phyloP scores from a whole-genome alignment of 805 yeast genomes.

The Wickerhamomyces tratensis region DNA sequence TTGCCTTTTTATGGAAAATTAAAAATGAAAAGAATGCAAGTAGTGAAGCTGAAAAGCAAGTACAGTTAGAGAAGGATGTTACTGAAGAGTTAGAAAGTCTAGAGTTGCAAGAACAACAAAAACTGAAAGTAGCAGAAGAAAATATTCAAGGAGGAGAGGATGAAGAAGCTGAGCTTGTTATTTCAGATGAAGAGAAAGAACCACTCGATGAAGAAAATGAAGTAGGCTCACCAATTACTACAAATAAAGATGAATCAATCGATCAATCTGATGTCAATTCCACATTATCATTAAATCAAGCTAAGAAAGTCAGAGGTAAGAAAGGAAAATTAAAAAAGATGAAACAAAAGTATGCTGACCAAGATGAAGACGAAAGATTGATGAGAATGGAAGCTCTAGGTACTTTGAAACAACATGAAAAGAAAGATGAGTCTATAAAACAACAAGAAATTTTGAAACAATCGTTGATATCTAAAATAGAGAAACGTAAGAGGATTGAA shows the following conservation, averaged over 20 bases:
- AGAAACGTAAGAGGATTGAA: slow-evolving; percentile 27
- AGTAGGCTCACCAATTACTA: not conserved
- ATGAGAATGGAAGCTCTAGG: slow-evolving; percentile 78
- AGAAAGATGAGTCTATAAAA: slow-evolving; percentile 25
- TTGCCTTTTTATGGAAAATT: slow-evolving; percentile 69
- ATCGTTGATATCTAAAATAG: slow-evolving; percentile 23
- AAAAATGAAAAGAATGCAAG: slow-evolving; percentile 43
- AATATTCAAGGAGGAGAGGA: not conserved
- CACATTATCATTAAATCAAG: slow-evolving; percentile 7
- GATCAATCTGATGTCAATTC: slow-evolving; percentile 11
- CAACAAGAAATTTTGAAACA: slow-evolving; percentile 25
- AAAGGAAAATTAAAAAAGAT: slow-evolving; percentile 78
- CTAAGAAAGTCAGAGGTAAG: slow-evolving; percentile 64
- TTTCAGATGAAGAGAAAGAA: slow-evolving; percentile 1
- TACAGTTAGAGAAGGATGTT: slow-evolving; percentile 1
- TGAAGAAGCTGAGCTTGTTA: slow-evolving; percentile 4
- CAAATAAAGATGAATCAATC: slow-evolving; percentile 3
- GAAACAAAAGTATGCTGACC: slow-evolving; percentile 75
- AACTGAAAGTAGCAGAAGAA: not conserved
- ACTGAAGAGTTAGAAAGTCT: slow-evolving; percentile 11
- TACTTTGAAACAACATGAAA: slow-evolving; percentile 52
- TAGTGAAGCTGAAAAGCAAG: slow-evolving; percentile 18
- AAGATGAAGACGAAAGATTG: slow-evolving; percentile 80
- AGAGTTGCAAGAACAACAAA: slow-evolving; percentile 4
- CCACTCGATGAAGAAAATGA: slow-evolving; percentile 7